These are phyloP conservation scores for Melampsora larici-populina DNA, from an alignment of 1,284 basidiomycete genomes.

Conservation along the genomic window DNA sequence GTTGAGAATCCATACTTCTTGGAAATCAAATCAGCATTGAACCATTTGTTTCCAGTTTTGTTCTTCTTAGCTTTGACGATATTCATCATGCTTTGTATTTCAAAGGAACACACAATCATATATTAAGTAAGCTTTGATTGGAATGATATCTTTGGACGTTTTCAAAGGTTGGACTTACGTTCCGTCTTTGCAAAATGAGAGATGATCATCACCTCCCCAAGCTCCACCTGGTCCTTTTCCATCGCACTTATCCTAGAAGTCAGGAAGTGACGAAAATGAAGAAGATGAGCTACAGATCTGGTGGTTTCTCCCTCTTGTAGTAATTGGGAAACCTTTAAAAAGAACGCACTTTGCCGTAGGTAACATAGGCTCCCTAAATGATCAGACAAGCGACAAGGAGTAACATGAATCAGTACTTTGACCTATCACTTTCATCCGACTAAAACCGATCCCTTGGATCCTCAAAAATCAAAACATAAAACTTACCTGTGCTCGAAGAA, in stretches of 20 bases:
- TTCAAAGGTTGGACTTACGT: conserved; percentile 15
- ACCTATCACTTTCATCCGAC: neutral
- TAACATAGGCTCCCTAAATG: conserved; percentile 29
- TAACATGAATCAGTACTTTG: neutral
- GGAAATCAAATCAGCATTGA: conserved; percentile 32
- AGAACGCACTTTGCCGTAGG: conserved; percentile 22
- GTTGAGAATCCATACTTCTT: conserved; percentile 37
- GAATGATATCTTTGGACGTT: neutral
- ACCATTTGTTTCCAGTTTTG: conserved; percentile 41
- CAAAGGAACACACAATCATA: neutral
- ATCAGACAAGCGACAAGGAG: neutral
- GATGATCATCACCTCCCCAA: conserved; percentile 30
- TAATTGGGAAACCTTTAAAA: neutral
- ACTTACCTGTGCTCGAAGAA: conserved; percentile 35
- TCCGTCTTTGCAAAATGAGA: conserved; percentile 41
- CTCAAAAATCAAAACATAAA: too few relatives aligned
- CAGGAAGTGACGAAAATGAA: neutral
- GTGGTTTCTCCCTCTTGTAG: neutral
- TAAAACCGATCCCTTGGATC: too few relatives aligned
- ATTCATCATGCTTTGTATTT: conserved; percentile 33
- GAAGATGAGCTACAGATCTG: too few relatives aligned
- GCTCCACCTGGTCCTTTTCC: conserved; percentile 40
- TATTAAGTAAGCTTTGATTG: neutral
- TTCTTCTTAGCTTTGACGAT: conserved; percentile 40
- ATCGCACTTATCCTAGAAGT: conserved; percentile 28